Evolutionary conservation across 2,329 filamentous ascomycete genomes (phyloP).

Genomic region (Verticillium alfalfae): DNA sequence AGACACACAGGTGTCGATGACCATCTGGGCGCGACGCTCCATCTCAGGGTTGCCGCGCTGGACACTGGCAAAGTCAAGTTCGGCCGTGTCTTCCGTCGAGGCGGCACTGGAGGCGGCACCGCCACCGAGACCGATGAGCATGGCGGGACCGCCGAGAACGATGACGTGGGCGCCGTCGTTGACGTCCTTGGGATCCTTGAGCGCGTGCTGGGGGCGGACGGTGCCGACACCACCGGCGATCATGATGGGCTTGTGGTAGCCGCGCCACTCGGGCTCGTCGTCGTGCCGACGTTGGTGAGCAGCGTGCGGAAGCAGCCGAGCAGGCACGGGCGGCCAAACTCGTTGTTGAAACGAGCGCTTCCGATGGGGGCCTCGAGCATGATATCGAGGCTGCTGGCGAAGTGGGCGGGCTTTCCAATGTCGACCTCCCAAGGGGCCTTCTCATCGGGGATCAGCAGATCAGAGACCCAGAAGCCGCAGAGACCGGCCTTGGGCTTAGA

Average conservation of each 20-base stretch:
- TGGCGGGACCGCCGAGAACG: constrained; percentile 90
- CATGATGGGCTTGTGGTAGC: constrained; percentile 98
- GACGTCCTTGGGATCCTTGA: constrained; percentile 77
- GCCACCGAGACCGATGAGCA: constrained; percentile 94
- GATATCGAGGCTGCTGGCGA: constrained; percentile 90
- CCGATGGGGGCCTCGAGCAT: constrained; percentile 97
- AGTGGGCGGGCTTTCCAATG: constrained; percentile 83
- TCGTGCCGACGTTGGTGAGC: constrained; percentile 59
- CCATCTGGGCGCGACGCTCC: constrained; percentile 91
- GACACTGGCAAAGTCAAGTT: constrained; percentile 94
- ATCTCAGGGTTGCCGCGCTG: constrained; percentile 97
- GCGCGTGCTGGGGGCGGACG: constrained; percentile 81
- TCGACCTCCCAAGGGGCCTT: constrained; percentile 86
- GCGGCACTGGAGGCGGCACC: constrained; percentile 90
- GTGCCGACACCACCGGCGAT: constrained; percentile 93
- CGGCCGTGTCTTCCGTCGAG: constrained; percentile 81
- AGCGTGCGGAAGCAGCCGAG: constrained; percentile 90
- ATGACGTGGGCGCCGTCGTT: constrained; percentile 84
- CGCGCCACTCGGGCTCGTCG: constrained; percentile 61
- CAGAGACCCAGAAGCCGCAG: constrained; percentile 90
- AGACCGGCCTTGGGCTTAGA: constrained; percentile 91
- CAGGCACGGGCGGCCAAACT: constrained; percentile 87
- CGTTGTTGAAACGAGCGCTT: constrained; percentile 94
- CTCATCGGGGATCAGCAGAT: constrained; percentile 81
- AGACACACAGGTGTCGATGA: constrained; percentile 89